Conservation (phyloP, 208 protist species). For the Porcisia hertigi region DNA sequence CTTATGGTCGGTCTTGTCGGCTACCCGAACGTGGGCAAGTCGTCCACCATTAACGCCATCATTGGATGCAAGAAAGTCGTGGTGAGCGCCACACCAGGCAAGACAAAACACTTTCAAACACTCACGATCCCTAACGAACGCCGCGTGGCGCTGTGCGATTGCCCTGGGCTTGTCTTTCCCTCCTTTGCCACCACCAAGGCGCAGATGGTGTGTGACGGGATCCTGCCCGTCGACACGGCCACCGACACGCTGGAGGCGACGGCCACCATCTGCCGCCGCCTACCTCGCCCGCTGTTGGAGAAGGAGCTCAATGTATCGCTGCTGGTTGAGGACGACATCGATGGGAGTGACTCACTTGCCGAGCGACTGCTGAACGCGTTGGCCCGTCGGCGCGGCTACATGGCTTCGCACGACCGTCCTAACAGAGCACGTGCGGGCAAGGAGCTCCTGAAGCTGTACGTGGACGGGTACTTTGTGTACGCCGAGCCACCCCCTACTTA, state of each 20-base stretch:
- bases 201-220: slow-evolving; percentile 97
- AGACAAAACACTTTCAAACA: slow-evolving; percentile 99
- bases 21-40: slow-evolving; percentile 99
- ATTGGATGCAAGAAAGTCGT: slow-evolving; percentile 94
- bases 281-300: slow-evolving; percentile 72
- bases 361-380: slow-evolving; percentile 85
- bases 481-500: slow-evolving; percentile 82
- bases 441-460: slow-evolving; percentile 96
- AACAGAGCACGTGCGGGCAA: slow-evolving; percentile 92
- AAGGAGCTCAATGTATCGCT: slow-evolving; percentile 63
- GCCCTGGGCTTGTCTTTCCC: slow-evolving; percentile 97
- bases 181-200: slow-evolving; percentile 90
- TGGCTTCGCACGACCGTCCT: slow-evolving; percentile 94
- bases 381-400: slow-evolving; percentile 90
- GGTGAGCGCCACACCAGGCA: slow-evolving; percentile 96
- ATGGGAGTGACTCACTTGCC: slow-evolving; percentile 60
- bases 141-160: slow-evolving; percentile 95
- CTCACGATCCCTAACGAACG: slow-evolving; percentile 91
- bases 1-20: slow-evolving; percentile 96
- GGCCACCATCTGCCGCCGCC: slow-evolving; percentile 57
- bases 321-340: slow-evolving; percentile 60
- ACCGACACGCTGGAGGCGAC: slow-evolving; percentile 72
- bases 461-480: slow-evolving; percentile 85
- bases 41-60: slow-evolving; percentile 97
- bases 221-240: slow-evolving; percentile 93